phyloP scores from a whole-genome alignment of 805 yeast genomes.

The Candida parachauliodes region DNA sequence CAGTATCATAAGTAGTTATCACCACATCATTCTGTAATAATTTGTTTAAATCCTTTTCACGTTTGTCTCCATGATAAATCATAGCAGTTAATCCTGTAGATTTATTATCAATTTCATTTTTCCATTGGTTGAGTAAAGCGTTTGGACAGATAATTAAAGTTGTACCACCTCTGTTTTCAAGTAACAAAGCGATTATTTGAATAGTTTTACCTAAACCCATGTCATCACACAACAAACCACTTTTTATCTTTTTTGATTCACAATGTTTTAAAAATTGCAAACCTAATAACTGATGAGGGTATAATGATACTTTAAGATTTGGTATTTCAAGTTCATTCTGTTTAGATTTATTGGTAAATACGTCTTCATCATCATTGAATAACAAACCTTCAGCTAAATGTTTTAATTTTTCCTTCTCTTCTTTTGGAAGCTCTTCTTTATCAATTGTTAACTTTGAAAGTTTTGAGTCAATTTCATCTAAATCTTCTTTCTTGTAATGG shows the following conservation, averaged over 20 bases:
- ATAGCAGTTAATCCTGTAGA: slow-evolving; percentile 38
- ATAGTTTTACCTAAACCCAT: slow-evolving; percentile 98
- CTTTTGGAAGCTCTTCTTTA: neutral
- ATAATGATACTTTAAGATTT: slow-evolving; percentile 28
- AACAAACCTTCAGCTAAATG: neutral
- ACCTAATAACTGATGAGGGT: slow-evolving; percentile 48
- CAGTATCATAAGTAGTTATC: slow-evolving; percentile 82
- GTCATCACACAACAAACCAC: slow-evolving; percentile 51
- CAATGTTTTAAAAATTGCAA: slow-evolving; percentile 37
- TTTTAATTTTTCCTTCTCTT: neutral
- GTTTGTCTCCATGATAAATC: slow-evolving; percentile 76
- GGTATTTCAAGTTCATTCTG: neutral
- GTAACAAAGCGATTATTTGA: slow-evolving; percentile 87
- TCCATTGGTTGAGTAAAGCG: slow-evolving; percentile 94
- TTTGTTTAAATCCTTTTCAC: slow-evolving; percentile 68
- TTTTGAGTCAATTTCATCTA: neutral
- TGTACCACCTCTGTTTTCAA: slow-evolving; percentile 55
- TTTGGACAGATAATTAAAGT: slow-evolving; percentile 93
- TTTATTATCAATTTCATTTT: slow-evolving; percentile 80
- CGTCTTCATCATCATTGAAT: neutral
- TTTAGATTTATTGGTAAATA: neutral
- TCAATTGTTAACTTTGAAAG: neutral
- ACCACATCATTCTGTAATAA: slow-evolving; percentile 72
- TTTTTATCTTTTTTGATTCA: slow-evolving; percentile 20
- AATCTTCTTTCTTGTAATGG: neutral